These are phyloP conservation scores for Aspergillus floridensis DNA, from an alignment of 2,329 filamentous ascomycete genomes.

Conservation along the genomic window DNA sequence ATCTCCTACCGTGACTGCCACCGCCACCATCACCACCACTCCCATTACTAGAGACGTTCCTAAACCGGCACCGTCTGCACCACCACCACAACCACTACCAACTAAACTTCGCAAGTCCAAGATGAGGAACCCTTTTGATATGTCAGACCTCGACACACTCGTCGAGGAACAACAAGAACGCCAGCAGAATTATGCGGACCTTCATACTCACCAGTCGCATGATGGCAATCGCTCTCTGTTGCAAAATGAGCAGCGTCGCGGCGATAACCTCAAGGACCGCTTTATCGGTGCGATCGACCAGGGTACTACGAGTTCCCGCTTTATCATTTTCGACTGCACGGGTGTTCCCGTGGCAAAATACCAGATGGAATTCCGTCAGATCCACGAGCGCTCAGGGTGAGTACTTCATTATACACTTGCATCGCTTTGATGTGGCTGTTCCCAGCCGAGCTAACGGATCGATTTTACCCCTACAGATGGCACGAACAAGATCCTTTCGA, in stretches of 20 bases:
- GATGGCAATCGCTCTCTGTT: constrained; percentile 38
- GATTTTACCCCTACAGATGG: constrained; percentile 57
- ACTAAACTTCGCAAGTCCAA: not conserved
- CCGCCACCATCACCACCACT: not conserved
- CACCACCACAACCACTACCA: constrained; percentile 1
- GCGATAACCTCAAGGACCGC: constrained; percentile 35
- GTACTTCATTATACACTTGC: constrained; percentile 29
- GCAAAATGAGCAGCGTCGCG: constrained; percentile 31
- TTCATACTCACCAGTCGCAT: constrained; percentile 29
- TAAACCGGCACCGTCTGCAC: constrained; percentile 4
- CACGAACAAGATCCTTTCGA: constrained; percentile 84
- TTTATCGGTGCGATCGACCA: constrained; percentile 89
- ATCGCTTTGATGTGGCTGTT: not conserved
- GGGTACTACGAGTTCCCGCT: constrained; percentile 83
- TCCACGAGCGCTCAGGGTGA: constrained; percentile 81
- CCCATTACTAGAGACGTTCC: not conserved
- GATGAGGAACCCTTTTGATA: constrained; percentile 34
- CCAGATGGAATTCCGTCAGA: constrained; percentile 82
- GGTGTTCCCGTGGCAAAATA: constrained; percentile 78
- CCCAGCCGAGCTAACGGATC: not conserved
- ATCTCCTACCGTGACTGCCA: not conserved
- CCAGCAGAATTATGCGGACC: constrained; percentile 19
- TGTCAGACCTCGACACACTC: constrained; percentile 26
- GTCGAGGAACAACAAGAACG: constrained; percentile 18
- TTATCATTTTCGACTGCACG: constrained; percentile 81